Conservation (phyloP, 2,329 filamentous ascomycete genomes). For the Xylariaceae sp. region DNA sequence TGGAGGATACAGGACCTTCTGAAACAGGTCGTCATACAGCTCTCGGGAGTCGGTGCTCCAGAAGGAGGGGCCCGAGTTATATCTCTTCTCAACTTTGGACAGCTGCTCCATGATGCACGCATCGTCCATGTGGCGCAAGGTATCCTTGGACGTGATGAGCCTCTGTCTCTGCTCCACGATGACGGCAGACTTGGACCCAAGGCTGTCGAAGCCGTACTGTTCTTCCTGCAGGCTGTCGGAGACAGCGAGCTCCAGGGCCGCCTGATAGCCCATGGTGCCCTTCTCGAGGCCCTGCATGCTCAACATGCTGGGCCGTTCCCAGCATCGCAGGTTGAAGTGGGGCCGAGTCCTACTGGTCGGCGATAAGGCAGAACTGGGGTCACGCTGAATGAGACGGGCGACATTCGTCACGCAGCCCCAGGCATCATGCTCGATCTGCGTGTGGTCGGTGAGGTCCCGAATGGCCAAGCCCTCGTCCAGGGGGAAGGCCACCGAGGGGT, state of each 20-base stretch:
- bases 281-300: slow-evolving; percentile 67
- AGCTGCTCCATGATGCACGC: slow-evolving; percentile 54
- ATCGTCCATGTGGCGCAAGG: slow-evolving; percentile 50
- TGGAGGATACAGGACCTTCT: slow-evolving; percentile 53
- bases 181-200: slow-evolving; percentile 49
- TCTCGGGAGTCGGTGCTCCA: slow-evolving; percentile 47
- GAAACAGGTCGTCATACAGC: slow-evolving; percentile 58
- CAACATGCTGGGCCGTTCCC: slow-evolving; percentile 64
- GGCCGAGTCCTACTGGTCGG: slow-evolving; percentile 42
- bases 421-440: slow-evolving; percentile 56
- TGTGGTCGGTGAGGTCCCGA: slow-evolving; percentile 59
- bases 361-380: slow-evolving; percentile 39
- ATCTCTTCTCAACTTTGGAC: slow-evolving; percentile 49
- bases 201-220: slow-evolving; percentile 53
- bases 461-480: slow-evolving; percentile 60
- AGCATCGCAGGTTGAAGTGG: slow-evolving; percentile 54
- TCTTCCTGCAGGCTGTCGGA: slow-evolving; percentile 60
- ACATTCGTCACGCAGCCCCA: slow-evolving; percentile 60
- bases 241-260: slow-evolving; percentile 60
- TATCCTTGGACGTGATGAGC: slow-evolving; percentile 48
- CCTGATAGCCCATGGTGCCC: slow-evolving; percentile 63
- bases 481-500: slow-evolving; percentile 61
- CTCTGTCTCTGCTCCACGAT: slow-evolving; percentile 54
- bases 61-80: slow-evolving; percentile 48
- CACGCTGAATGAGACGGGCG: slow-evolving; percentile 52